Base-by-base conservation (phyloP, 1,284 basidiomycete species). In the Cystobasidium pallidum region DNA sequence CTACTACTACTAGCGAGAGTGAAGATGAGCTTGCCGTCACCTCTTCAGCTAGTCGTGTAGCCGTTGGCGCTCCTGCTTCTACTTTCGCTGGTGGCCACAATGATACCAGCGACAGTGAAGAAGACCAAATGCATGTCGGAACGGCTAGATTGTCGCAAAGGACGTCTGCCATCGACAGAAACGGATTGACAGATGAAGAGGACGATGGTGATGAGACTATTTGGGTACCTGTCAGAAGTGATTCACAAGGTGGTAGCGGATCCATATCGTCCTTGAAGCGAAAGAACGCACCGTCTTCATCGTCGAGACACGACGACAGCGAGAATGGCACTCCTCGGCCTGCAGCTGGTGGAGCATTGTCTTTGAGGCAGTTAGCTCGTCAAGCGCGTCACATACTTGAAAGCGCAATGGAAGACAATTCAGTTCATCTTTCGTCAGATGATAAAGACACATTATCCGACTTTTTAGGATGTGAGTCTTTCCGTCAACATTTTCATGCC, bases 191-290 rank as follows among this genome's bases (percentile, higher is more conserved):
- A 28, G 59, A 62, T 28, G 59, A 62, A 45, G 59, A 62, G 24
- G 41, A 62, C 43, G 59, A 62, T 4, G 59, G 28, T 4, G 39
- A 62, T 17, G 59, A 62, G 17, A 62, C 59, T 62, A 32, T 62
- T 10, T 49, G 41, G 59, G 59, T 45, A 43, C 41, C 59, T 21
- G 59, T 49, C 32, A 57, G 30, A 36, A 36, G 30, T n/a, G 30
- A 17, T 28, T n/a, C 15, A 17, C 19, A 19, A 34, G 13, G 11
- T 8, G 7, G 54, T 15, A 55, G 21, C 19, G 32, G 28, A 57
- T 51, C 49, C 7, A 7, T 41, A 45, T 45, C 43, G 3, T 51
- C 49, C 4, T 26, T 51, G 49, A 51, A 51, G 15, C 49, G 49
- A 28, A 51, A 51, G 49, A 24, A 51, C 15, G 49, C 21, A 10